These are phyloP conservation scores for Knufia petricola DNA, from an alignment of 2,329 filamentous ascomycete species.

Conservation along the genomic window DNA sequence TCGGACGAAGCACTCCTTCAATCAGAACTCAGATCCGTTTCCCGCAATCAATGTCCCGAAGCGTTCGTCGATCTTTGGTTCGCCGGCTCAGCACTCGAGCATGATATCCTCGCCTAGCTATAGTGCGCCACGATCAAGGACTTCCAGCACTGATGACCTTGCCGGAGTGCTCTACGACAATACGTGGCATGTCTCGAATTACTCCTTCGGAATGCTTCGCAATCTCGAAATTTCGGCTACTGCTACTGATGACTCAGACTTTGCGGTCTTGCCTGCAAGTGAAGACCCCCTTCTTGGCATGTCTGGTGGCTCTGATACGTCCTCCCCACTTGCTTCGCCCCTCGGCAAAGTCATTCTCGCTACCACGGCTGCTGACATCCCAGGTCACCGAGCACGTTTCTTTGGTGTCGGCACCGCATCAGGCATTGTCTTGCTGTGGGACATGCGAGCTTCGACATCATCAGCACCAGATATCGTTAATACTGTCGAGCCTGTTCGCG, in stretches of 20 bases:
- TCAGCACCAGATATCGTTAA: slow-evolving; percentile 47
- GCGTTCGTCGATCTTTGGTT: slow-evolving; percentile 39
- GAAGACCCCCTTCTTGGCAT: slow-evolving; percentile 68
- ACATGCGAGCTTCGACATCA: slow-evolving; percentile 59
- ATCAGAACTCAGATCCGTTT: slow-evolving; percentile 21
- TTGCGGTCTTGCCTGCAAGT: slow-evolving; percentile 58
- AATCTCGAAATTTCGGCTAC: slow-evolving; percentile 57
- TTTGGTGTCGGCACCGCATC: slow-evolving; percentile 70
- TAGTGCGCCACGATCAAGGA: slow-evolving; percentile 28
- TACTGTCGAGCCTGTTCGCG: slow-evolving; percentile 59
- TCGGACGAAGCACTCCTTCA: slow-evolving; percentile 29
- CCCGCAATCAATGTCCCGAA: slow-evolving; percentile 19
- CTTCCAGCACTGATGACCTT: slow-evolving; percentile 26
- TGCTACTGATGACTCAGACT: slow-evolving; percentile 64
- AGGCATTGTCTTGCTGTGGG: slow-evolving; percentile 74
- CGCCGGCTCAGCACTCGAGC: slow-evolving; percentile 15
- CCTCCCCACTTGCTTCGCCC: slow-evolving; percentile 46
- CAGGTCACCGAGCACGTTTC: slow-evolving; percentile 73
- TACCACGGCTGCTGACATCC: slow-evolving; percentile 51
- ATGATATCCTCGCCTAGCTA: slow-evolving; percentile 16
- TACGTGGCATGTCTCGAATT: slow-evolving; percentile 57
- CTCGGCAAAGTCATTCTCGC: slow-evolving; percentile 36
- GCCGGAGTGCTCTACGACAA: slow-evolving; percentile 37
- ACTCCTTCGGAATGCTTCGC: slow-evolving; percentile 52
- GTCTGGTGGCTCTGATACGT: slow-evolving; percentile 44